Conservation (phyloP, 2,329 filamentous ascomycete genomes). For the Penicillium verrucosum region DNA sequence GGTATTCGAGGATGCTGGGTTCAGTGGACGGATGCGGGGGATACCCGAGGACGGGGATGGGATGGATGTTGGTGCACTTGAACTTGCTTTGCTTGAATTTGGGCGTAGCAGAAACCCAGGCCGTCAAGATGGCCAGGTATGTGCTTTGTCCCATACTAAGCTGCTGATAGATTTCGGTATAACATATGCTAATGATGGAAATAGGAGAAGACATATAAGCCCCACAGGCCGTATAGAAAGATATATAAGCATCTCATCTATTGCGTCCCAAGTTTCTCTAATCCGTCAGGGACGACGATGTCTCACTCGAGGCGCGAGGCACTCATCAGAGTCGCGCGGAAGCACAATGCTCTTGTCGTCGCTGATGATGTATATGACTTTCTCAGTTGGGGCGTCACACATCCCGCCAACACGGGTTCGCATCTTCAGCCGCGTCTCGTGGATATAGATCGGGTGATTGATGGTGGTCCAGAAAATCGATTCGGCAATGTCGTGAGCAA, state of each 20-base stretch:
- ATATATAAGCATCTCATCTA: conserved; percentile 23
- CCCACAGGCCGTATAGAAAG: conserved; percentile 10
- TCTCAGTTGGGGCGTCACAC: conserved; percentile 61
- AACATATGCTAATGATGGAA: conserved; percentile 51
- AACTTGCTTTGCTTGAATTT: conserved; percentile 47
- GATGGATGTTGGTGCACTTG: conserved; percentile 62
- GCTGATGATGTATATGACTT: conserved; percentile 90
- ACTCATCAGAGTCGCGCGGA: conserved; percentile 68
- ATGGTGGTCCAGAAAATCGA: conserved; percentile 52
- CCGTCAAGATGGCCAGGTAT: neutral
- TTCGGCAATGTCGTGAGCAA: conserved; percentile 81
- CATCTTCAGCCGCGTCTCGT: conserved; percentile 63
- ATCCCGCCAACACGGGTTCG: neutral
- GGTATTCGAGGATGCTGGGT: conserved; percentile 76
- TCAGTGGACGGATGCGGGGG: conserved; percentile 61
- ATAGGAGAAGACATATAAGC: conserved; percentile 9
- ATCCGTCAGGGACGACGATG: conserved; percentile 20
- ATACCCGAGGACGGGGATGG: conserved; percentile 76
- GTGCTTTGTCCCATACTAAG: neutral
- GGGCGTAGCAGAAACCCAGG: conserved; percentile 29
- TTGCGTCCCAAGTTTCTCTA: conserved; percentile 21
- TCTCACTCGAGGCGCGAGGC: conserved; percentile 51
- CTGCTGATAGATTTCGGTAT: neutral
- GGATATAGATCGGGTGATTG: conserved; percentile 67
- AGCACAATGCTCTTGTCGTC: conserved; percentile 72